Evolutionary conservation across 257 asterid species (phyloP).

Genomic region (Paraleonurus japonicus): DNA sequence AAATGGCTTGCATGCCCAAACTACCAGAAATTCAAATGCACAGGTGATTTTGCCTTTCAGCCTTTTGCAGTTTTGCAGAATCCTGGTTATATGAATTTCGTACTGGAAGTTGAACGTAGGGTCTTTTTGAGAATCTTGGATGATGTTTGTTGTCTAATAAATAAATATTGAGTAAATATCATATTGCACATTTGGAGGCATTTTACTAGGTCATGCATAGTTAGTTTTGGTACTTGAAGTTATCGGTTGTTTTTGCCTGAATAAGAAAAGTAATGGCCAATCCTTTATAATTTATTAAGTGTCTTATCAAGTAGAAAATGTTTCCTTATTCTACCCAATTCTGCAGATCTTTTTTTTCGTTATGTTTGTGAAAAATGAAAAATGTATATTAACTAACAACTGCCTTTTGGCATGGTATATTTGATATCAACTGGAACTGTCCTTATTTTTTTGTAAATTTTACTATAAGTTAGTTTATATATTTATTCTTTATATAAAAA

Average conservation of each 20-base stretch:
- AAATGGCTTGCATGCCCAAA: conserved; percentile 30
- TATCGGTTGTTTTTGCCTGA: not conserved
- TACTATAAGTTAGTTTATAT: not conserved
- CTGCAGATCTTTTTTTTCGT: not conserved
- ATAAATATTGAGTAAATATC: not conserved
- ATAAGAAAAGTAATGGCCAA: conserved; percentile 1
- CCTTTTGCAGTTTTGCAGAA: not conserved
- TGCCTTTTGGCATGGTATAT: conserved; percentile 1
- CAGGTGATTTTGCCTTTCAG: conserved; percentile 41
- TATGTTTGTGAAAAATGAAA: not conserved
- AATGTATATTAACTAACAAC: not conserved
- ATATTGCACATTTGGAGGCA: not conserved
- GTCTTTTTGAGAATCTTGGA: not conserved
- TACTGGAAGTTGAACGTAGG: not conserved
- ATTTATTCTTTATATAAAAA: not conserved
- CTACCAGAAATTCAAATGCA: conserved; percentile 35
- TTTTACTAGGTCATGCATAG: not conserved
- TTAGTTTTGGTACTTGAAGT: conserved; percentile 1
- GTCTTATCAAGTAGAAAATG: not conserved
- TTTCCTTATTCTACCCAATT: not conserved
- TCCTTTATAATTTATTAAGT: not conserved
- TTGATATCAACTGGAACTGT: not conserved
- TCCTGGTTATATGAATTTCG: not conserved
- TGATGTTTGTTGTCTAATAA: not conserved
- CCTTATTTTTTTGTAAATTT: not conserved